Evolutionary conservation across 371 early-diverging fungal species (phyloP).

Genomic region (Blyttiomyces sp.): DNA sequence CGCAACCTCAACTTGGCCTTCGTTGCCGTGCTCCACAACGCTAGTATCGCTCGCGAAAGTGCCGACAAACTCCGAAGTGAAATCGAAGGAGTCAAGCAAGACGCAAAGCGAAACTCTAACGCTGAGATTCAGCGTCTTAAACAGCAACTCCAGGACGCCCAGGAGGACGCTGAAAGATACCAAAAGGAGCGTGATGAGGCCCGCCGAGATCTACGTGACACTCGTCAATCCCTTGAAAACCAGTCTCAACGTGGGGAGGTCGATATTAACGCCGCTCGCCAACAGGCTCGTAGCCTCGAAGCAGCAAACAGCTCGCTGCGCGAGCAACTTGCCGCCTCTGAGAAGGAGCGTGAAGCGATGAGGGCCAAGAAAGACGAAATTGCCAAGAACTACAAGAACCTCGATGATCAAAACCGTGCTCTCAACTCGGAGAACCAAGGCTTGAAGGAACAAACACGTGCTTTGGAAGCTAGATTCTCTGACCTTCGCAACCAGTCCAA

Average conservation of each 20-base stretch:
- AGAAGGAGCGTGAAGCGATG: conserved; percentile 10
- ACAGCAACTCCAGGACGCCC: conserved; percentile 8
- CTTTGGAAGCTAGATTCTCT: neutral
- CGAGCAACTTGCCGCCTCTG: neutral
- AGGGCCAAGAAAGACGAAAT: neutral
- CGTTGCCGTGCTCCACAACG: conserved; percentile 34
- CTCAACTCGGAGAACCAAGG: neutral
- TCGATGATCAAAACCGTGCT: neutral
- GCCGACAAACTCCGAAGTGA: neutral
- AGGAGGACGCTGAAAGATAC: conserved; percentile 9
- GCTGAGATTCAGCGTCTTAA: conserved; percentile 5
- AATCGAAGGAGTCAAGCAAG: conserved; percentile 14
- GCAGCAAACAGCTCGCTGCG: neutral
- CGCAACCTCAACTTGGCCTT: conserved; percentile 40
- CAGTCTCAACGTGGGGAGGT: neutral
- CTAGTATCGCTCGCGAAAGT: conserved; percentile 10
- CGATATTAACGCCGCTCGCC: neutral
- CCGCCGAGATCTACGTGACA: neutral
- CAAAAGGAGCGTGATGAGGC: conserved; percentile 3
- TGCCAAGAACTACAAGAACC: neutral
- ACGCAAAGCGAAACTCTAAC: conserved; percentile 2
- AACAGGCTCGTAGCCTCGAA: neutral
- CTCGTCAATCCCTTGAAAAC: neutral
- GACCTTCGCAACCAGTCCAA: conserved; percentile 2
- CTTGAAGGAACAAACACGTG: conserved; percentile 1